Percentiles rank a stretch among this genome's conserved stretches.
Conservation (phyloP, 306 rosid genomes). For the Ziziphus jujuba region DNA sequence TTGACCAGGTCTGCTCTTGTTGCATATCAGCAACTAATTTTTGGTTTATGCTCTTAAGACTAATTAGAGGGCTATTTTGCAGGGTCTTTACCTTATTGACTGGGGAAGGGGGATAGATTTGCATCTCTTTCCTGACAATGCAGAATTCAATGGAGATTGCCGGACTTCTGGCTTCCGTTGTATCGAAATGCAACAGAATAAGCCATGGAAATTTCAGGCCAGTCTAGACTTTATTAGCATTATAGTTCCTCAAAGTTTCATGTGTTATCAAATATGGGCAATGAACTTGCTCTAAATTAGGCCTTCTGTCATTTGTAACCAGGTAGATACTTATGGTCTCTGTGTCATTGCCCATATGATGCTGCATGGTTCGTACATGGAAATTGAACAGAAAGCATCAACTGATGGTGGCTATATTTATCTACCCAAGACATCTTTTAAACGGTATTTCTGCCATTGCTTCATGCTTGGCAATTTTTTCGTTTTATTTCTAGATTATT, state of each 20-base stretch:
- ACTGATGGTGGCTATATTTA: constrained; percentile 54
- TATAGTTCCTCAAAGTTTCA: constrained; percentile 14
- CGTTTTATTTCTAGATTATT: neutral
- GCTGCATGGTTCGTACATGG: constrained; percentile 82
- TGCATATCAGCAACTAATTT: constrained; percentile 7
- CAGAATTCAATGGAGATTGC: constrained; percentile 73
- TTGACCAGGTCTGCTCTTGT: constrained; percentile 63
- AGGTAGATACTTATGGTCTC: constrained; percentile 84
- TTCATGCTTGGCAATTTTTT: neutral
- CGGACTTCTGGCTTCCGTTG: constrained; percentile 94
- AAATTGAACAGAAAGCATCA: constrained; percentile 64
- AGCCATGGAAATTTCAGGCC: constrained; percentile 88
- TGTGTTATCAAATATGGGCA: constrained; percentile 5
- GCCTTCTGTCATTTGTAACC: constrained; percentile 32
- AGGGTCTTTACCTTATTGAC: constrained; percentile 98
- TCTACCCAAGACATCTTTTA: constrained; percentile 66
- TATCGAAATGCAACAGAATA: constrained; percentile 78
- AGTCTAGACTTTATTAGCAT: constrained; percentile 28
- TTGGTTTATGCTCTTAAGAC: constrained; percentile 14
- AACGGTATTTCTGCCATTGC: constrained; percentile 51
- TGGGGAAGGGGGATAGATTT: constrained; percentile 98
- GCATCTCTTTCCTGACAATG: constrained; percentile 67
- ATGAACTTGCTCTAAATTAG: constrained; percentile 17
- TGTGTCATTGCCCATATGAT: constrained; percentile 75
- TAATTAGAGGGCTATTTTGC: constrained; percentile 23